These are phyloP conservation scores for Noccaea bulbosa DNA, from an alignment of 345 rosid genomes.

Conservation along the genomic window DNA sequence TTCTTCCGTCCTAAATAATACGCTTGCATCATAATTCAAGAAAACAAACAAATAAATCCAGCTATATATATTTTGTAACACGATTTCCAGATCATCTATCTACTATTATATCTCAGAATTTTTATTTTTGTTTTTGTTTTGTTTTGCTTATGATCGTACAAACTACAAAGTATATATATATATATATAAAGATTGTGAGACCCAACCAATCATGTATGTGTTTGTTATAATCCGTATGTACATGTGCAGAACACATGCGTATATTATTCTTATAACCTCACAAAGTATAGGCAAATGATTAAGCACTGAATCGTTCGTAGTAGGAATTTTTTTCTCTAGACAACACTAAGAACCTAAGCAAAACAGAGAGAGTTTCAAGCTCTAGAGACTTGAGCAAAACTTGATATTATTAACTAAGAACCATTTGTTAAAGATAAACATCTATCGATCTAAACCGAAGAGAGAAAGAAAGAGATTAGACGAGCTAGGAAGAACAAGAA, in stretches of 20 bases:
- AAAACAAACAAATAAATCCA: conserved; percentile 11
- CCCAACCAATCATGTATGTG: conserved; percentile 34
- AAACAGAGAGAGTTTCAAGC: too few species aligned
- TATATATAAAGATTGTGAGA: background rate
- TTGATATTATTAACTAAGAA: too few species aligned
- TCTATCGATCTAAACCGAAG: too few species aligned
- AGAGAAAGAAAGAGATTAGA: too few species aligned
- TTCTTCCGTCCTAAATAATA: conserved; percentile 33
- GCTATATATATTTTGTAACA: conserved; percentile 25
- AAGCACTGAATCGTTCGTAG: too few species aligned
- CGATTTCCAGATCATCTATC: conserved; percentile 36
- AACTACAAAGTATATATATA: too few species aligned
- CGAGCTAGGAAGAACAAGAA: too few species aligned
- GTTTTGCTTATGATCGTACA: conserved; percentile 3
- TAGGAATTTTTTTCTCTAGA: too few species aligned
- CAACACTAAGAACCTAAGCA: too few species aligned
- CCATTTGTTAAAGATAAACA: too few species aligned
- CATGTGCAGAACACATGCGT: conserved; percentile 15
- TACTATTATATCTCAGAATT: conserved; percentile 23
- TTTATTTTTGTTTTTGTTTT: background rate
- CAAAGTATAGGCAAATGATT: too few species aligned
- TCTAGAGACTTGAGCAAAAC: too few species aligned
- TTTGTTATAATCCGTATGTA: conserved; percentile 1
- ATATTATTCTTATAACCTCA: background rate
- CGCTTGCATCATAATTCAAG: conserved; percentile 26